phyloP scores from a whole-genome alignment of 108 stramenopile species.

The Pseudonitzschia delicatissima region DNA sequence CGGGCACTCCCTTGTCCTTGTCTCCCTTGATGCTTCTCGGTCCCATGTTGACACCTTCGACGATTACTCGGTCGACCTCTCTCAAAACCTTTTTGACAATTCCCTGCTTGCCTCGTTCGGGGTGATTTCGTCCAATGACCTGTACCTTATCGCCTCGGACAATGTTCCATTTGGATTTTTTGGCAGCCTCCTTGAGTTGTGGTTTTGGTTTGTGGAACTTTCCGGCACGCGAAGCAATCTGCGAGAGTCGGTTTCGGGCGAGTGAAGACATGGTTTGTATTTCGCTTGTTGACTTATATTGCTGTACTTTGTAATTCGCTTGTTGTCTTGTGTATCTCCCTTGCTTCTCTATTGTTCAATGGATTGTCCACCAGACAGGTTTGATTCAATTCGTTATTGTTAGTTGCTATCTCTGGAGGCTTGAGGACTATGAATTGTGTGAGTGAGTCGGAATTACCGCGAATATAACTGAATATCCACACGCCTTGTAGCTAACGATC shows the following conservation, averaged over 20 bases:
- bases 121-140: slow-evolving; percentile 80
- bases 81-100: slow-evolving; percentile 73
- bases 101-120: slow-evolving; percentile 88
- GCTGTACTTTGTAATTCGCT: not conserved
- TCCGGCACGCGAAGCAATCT: slow-evolving; percentile 24
- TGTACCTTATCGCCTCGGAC: slow-evolving; percentile 92
- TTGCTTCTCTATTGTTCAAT: not conserved
- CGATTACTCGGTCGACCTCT: slow-evolving; percentile 83
- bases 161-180: slow-evolving; percentile 74
- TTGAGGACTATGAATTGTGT: too few relatives aligned
- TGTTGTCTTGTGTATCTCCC: not conserved
- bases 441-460: too few relatives aligned
- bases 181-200: slow-evolving; percentile 33
- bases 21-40: slow-evolving; percentile 66
- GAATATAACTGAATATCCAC: too few relatives aligned
- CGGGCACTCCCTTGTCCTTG: slow-evolving; percentile 62
- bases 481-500: too few relatives aligned
- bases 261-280: slow-evolving; percentile 1
- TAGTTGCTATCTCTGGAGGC: too few relatives aligned
- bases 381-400: too few relatives aligned
- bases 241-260: slow-evolving; percentile 23
- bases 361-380: too few relatives aligned
- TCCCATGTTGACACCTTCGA: slow-evolving; percentile 90
- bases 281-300: not conserved
- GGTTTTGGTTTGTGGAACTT: slow-evolving; percentile 36